A percentile compares a stretch with the other conserved stretches of the same genome.
These are phyloP conservation scores for Vairimorpha necatrix DNA, from an alignment of 371 early-diverging fungal species.

Conservation along the genomic window DNA sequence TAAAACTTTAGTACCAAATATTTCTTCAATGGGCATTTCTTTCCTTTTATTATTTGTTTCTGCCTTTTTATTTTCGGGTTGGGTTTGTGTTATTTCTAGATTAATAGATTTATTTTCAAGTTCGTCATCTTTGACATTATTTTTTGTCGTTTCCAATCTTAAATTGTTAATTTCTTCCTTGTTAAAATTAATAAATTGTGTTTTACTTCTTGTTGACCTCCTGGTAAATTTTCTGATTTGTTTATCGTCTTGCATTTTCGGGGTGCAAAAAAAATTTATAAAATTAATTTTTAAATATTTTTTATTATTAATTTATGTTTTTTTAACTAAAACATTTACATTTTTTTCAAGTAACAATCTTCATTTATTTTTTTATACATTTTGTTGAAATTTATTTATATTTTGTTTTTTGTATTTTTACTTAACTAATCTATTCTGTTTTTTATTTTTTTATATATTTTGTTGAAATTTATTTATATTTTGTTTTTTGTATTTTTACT, in stretches of 20 bases:
- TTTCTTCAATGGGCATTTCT: background rate
- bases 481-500: too few species aligned
- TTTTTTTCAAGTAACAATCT: too few species aligned
- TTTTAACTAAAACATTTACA: too few species aligned
- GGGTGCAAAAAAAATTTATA: background rate
- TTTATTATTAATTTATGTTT: too few species aligned
- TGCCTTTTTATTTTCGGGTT: background rate
- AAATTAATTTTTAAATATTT: background rate
- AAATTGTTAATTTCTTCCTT: background rate
- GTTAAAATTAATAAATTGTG: slow-evolving; percentile 12
- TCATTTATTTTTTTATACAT: too few species aligned
- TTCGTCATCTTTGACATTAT: background rate
- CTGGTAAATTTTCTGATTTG: background rate
- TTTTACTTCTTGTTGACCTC: background rate
- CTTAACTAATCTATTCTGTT: too few species aligned
- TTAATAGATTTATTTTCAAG: background rate
- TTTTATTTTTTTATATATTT: too few species aligned
- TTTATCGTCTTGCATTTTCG: background rate
- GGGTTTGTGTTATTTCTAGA: background rate
- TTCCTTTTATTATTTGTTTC: background rate
- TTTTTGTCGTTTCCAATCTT: background rate
- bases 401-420: too few species aligned
- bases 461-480: too few species aligned
- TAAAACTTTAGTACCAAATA: background rate
- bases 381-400: too few species aligned